Conservation (phyloP, 768 basidiomycete species). For the Hygrophorus pudorinus region DNA sequence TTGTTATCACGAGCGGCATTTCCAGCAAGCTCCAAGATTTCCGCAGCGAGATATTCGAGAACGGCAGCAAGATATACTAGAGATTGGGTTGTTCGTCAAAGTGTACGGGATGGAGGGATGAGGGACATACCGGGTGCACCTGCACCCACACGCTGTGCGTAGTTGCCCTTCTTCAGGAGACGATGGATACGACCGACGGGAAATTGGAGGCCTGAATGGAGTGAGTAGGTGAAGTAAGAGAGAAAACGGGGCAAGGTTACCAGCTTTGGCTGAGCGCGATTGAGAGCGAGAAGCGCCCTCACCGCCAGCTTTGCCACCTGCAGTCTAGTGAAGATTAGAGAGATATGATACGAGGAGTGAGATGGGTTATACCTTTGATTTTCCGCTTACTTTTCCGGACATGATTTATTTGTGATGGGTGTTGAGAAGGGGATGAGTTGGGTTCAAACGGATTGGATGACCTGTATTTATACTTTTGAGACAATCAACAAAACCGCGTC, state of each 20-base stretch:
- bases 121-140: conserved; percentile 49
- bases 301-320: conserved; percentile 32
- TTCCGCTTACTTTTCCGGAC: conserved; percentile 34
- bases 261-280: conserved; percentile 52
- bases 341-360: no score
- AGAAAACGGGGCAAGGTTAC: conserved; percentile 10
- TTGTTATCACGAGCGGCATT: conserved; percentile 62
- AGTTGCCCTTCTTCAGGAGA: conserved; percentile 66
- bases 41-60: conserved; percentile 73
- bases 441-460: neutral
- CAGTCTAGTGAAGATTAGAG: no score
- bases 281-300: conserved; percentile 32
- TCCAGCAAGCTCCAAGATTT: conserved; percentile 76
- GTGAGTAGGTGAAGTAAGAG: no score
- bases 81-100: neutral
- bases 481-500: conserved; percentile 30
- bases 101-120: neutral
- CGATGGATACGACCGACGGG: conserved; percentile 78
- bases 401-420: conserved; percentile 13
- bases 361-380: conserved; percentile 26
- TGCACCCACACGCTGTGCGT: conserved; percentile 64
- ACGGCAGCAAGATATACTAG: conserved; percentile 73
- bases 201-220: conserved; percentile 47
- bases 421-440: conserved; percentile 8
- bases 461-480: conserved; percentile 18